Evolutionary conservation across 345 rosid species (phyloP), one percentile per base, ranked within the genome.

Genomic region (Raphanus sativus): DNA sequence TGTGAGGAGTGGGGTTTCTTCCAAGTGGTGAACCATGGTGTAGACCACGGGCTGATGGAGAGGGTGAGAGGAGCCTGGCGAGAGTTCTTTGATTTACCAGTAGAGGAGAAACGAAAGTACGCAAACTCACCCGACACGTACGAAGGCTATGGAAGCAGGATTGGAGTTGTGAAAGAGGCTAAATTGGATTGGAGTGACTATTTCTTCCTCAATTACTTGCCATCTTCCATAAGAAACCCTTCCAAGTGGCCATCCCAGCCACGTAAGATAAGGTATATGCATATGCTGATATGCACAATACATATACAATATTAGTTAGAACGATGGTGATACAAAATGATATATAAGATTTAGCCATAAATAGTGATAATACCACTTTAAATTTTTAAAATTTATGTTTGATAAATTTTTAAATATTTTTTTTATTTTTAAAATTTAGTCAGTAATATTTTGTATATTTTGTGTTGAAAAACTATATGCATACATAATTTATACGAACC

Each of bases 181-280:
- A 79, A 81, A 25, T 87, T 94, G 62, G 98, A 92, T 75, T 95
- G 99, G 99, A 86, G 98, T 63, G 99, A 95, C 76, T 95, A 95
- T 75, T 92, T 85, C 78, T 92, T 77, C 69, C 96, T 95, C 67
- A 87, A 95, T 70, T 86, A 66, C 76, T 76, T 84, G 81, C 99
- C 99, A 26, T 40, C 48, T 7, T 55, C 80, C 36, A 34, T 85
- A 29, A 87, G 85, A 80, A 80, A 84, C 71, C 81, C 74, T 16
- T 80, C 82, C 62, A 92, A 88, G 77, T 95, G 98, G 98, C 99
- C 99, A 40, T 26, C 84, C 13, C 85, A 77, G 21, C 97, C 96
- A n/a, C 62, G 86, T n/a, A 69, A 78, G 69, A 86, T 85, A 88
- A 92, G 97, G 98, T 91, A 73, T 48, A 56, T 59, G 21, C 21